A percentile compares a stretch with the other conserved stretches of the same genome.
phyloP scores from a whole-genome alignment of 2,329 filamentous ascomycete genomes.

The Penicillium brasilianum region DNA sequence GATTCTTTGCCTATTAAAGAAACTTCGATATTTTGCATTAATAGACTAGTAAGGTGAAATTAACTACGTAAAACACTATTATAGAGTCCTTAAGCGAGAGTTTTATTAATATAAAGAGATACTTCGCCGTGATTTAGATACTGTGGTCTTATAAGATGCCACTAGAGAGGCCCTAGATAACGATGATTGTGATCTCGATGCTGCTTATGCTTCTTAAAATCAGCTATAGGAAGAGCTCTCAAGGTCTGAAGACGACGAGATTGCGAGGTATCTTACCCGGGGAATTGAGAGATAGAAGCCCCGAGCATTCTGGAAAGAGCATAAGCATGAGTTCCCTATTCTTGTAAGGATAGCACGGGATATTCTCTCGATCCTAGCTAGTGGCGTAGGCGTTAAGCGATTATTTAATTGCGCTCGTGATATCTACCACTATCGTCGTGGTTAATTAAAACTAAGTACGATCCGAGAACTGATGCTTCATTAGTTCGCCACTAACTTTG shows the following conservation, averaged over 20 bases:
- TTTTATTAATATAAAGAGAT: constrained; percentile 7
- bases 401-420: background rate
- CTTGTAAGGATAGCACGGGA: background rate
- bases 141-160: background rate
- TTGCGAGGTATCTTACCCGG: background rate
- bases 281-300: background rate
- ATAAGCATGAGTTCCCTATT: background rate
- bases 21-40: constrained; percentile 3
- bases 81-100: background rate
- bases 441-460: background rate
- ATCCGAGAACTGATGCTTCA: background rate
- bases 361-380: background rate
- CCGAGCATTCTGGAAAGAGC: background rate
- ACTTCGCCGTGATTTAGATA: background rate
- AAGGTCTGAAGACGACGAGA: background rate
- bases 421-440: background rate
- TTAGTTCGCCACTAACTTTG: background rate
- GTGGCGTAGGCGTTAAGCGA: background rate
- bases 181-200: background rate
- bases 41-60: background rate
- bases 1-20: constrained; percentile 3
- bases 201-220: background rate
- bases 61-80: constrained; percentile 5
- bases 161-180: background rate
- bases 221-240: background rate